Conservation (phyloP, 2,329 filamentous ascomycete genomes). For the Cyphellophora attinorum region DNA sequence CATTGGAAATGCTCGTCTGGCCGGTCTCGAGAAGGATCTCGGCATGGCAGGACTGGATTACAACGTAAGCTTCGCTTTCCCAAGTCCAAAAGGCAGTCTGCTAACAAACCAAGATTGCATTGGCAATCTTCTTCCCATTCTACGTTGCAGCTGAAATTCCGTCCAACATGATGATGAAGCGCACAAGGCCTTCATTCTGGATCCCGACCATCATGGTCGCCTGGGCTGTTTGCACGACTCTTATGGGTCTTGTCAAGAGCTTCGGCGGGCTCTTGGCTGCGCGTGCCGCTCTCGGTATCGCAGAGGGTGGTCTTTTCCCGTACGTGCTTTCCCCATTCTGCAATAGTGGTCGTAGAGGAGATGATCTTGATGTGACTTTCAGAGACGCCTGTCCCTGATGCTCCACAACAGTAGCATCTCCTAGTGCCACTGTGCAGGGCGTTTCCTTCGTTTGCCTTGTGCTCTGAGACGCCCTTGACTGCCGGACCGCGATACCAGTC, state of each 20-base stretch:
- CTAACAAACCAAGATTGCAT: conserved; percentile 20
- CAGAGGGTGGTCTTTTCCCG: conserved; percentile 26
- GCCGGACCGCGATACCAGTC: too few relatives aligned
- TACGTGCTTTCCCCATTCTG: too few relatives aligned
- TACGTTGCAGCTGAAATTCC: conserved; percentile 23
- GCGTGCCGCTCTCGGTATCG: conserved; percentile 31
- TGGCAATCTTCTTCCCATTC: conserved; percentile 14
- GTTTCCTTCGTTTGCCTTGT: too few relatives aligned
- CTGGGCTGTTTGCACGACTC: conserved; percentile 39
- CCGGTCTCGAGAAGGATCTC: conserved; percentile 33
- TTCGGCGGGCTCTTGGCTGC: conserved; percentile 2
- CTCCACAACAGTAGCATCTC: too few relatives aligned
- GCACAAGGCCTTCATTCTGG: conserved; percentile 1
- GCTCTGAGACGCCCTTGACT: too few relatives aligned
- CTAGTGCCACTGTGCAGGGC: too few relatives aligned
- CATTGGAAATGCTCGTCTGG: conserved; percentile 38
- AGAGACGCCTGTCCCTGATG: too few relatives aligned
- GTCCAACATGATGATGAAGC: conserved; percentile 23
- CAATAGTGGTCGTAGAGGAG: too few relatives aligned
- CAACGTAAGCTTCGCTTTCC: conserved; percentile 19
- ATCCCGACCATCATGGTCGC: conserved; percentile 16
- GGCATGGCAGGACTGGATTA: conserved; percentile 35
- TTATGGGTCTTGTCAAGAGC: conserved; percentile 37
- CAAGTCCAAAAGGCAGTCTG: not conserved
- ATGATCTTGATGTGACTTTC: too few relatives aligned